Conservation (phyloP, 345 rosid genomes). For the Adansonia digitata region DNA sequence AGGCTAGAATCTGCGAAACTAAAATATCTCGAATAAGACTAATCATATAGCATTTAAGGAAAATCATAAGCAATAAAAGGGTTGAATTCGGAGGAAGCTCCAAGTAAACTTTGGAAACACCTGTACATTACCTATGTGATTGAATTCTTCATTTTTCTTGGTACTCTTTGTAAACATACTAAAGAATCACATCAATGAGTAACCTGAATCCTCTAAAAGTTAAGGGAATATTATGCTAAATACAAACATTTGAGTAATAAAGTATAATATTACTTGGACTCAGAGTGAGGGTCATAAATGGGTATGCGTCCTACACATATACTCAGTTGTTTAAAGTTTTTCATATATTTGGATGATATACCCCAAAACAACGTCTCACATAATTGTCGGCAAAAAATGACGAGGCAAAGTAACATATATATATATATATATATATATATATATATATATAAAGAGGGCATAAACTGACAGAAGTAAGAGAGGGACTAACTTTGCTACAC, state of each 20-base stretch:
- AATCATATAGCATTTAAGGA: neutral
- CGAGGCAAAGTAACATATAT: too few species aligned
- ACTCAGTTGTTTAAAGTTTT: neutral
- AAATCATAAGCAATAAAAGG: neutral
- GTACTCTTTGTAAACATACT: neutral
- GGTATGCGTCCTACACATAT: neutral
- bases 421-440: too few species aligned
- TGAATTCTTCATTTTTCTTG: neutral
- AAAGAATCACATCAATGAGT: neutral
- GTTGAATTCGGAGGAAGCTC: neutral
- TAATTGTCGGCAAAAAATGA: neutral
- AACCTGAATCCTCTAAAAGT: neutral
- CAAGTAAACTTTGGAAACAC: neutral
- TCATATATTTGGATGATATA: neutral
- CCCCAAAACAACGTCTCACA: neutral
- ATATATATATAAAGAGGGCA: neutral
- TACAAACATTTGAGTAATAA: neutral
- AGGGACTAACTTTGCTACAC: constrained; percentile 70
- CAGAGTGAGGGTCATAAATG: neutral
- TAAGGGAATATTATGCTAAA: neutral
- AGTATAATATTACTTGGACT: neutral
- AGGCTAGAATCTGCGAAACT: neutral
- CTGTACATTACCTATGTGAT: neutral
- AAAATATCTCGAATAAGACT: neutral
- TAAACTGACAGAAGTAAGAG: constrained; percentile 13